Evolutionary conservation across 1,284 basidiomycete genomes (phyloP).

Genomic region (Trametes versicolor): DNA sequence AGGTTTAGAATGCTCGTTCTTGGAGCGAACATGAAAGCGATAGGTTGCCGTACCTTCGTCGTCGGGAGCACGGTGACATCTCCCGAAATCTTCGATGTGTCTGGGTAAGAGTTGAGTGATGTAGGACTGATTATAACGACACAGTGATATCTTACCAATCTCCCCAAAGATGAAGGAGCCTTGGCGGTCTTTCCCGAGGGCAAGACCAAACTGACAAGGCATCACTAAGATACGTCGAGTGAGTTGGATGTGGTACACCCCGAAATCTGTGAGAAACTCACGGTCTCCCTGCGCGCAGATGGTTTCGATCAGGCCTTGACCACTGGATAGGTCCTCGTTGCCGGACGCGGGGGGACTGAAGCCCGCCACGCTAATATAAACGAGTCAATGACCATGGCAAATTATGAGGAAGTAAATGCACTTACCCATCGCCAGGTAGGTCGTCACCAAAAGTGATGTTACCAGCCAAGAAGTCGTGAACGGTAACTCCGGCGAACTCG

Average conservation of each 20-base stretch:
- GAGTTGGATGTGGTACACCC: neutral
- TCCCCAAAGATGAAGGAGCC: constrained; percentile 22
- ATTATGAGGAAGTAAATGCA: too few species aligned
- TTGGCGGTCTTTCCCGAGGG: constrained; percentile 9
- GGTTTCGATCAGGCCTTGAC: constrained; percentile 24
- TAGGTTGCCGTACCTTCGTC: neutral
- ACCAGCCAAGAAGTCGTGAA: constrained; percentile 20
- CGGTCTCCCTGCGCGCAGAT: constrained; percentile 21
- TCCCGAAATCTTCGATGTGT: constrained; percentile 19
- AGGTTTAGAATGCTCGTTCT: neutral
- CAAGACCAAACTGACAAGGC: constrained; percentile 25
- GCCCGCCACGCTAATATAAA: constrained; percentile 14
- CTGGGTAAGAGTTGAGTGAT: neutral
- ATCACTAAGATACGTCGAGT: constrained; percentile 13
- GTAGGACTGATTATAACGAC: neutral
- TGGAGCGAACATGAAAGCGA: neutral
- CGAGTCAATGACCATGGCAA: neutral
- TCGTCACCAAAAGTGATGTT: constrained; percentile 23
- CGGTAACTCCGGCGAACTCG: constrained; percentile 16
- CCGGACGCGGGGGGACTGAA: constrained; percentile 27
- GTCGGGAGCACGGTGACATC: constrained; percentile 21
- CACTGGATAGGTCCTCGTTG: constrained; percentile 22
- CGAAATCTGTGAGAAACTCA: neutral
- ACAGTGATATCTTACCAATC: constrained; percentile 6
- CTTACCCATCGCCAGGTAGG: constrained; percentile 25